Conservation (phyloP, 805 yeast species). For the Schizosaccharomyces cryophilus region DNA sequence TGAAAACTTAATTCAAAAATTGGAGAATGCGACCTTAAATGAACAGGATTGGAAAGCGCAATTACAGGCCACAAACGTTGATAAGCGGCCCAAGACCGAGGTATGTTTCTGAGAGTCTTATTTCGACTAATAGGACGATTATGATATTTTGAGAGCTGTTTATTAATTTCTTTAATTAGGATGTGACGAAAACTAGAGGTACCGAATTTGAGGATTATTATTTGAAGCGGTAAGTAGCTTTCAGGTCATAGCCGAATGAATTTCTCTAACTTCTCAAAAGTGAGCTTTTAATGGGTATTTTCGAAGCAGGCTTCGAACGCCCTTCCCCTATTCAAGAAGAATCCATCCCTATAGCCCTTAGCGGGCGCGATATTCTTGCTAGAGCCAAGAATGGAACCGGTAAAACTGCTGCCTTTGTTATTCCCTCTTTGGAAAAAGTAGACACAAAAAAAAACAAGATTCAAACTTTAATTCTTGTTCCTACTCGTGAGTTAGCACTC, state of each 20-base stretch:
- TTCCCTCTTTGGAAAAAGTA: conserved; percentile 73
- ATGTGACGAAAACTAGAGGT: conserved; percentile 78
- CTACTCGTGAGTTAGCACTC: conserved; percentile 91
- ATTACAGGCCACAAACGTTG: not conserved
- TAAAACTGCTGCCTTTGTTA: conserved; percentile 89
- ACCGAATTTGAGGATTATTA: conserved; percentile 76
- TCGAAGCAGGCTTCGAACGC: conserved; percentile 94
- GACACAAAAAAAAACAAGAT: conserved; percentile 65
- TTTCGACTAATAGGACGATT: too few species aligned
- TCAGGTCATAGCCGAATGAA: not conserved
- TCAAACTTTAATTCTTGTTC: conserved; percentile 81
- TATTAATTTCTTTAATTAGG: conserved; percentile 14
- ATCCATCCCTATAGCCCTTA: conserved; percentile 79
- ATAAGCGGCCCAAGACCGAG: not conserved
- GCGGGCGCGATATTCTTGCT: conserved; percentile 88
- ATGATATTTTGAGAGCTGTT: not conserved
- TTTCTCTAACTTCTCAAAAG: conserved; percentile 13
- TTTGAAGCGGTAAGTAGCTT: conserved; percentile 25
- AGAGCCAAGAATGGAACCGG: conserved; percentile 98
- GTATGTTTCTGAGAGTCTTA: not conserved
- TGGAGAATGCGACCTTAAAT: not conserved
- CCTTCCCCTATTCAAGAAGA: conserved; percentile 97
- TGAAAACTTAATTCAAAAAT: not conserved
- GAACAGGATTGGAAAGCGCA: not conserved
- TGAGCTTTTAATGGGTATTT: conserved; percentile 90